phyloP scores from a whole-genome alignment of 306 rosid species.

The Benincasa hispida region DNA sequence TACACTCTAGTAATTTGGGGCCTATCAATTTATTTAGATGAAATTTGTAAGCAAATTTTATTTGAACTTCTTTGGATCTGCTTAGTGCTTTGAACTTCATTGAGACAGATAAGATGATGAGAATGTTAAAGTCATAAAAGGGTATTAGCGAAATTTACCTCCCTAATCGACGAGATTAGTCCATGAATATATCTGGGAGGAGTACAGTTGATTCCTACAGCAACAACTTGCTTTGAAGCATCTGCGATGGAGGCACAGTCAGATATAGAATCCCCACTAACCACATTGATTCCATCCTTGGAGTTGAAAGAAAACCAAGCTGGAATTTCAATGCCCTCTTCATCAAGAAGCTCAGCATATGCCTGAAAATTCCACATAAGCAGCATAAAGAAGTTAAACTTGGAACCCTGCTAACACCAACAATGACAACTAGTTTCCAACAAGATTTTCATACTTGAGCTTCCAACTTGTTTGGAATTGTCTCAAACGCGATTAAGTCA shows the following conservation, averaged over 20 bases:
- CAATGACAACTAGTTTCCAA: not conserved
- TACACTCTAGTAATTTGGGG: too few relatives aligned
- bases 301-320: conserved; percentile 84
- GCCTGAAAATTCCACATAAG: conserved; percentile 35
- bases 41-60: not conserved
- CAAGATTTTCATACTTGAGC: conserved; percentile 39
- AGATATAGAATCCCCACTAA: conserved; percentile 57
- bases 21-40: not conserved
- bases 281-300: conserved; percentile 58
- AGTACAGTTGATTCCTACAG: conserved; percentile 84
- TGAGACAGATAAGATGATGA: not conserved
- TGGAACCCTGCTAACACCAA: not conserved
- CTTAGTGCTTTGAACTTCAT: not conserved
- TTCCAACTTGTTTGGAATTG: conserved; percentile 70
- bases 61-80: not conserved
- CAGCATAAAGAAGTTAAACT: not conserved
- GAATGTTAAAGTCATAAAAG: not conserved
- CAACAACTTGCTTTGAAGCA: conserved; percentile 47
- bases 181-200: conserved; percentile 75
- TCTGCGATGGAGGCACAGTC: conserved; percentile 73
- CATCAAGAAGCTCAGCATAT: conserved; percentile 59
- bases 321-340: conserved; percentile 64
- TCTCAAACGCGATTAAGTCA: conserved; percentile 80
- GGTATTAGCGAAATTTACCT: conserved; percentile 21
- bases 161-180: conserved; percentile 38